These are phyloP conservation scores for Coemansia sp. DNA, from an alignment of 192 early-diverging fungal species.

Conservation along the genomic window DNA sequence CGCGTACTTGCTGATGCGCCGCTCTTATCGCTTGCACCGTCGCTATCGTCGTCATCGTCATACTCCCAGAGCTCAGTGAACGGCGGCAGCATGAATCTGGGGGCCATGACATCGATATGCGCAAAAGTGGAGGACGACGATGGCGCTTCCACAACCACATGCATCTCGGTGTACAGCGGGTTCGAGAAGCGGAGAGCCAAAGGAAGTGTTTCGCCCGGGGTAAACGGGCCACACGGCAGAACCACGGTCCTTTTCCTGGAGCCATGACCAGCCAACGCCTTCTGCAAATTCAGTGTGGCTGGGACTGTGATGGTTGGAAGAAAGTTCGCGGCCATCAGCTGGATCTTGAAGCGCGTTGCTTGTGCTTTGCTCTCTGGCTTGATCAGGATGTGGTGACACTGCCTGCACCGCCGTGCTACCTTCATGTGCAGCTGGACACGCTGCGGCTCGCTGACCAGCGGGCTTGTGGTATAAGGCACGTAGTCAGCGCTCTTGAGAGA, in stretches of 20 bases:
- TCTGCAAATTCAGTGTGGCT: conserved; percentile 11
- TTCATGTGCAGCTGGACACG: conserved; percentile 86
- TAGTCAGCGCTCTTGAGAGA: conserved; percentile 15
- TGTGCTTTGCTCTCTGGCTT: conserved; percentile 94
- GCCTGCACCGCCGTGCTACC: conserved; percentile 79
- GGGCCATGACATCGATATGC: conserved; percentile 60
- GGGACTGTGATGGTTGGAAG: conserved; percentile 72
- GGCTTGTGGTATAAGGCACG: conserved; percentile 61
- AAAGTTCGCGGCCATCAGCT: conserved; percentile 78
- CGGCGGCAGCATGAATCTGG: conserved; percentile 67
- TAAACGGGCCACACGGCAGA: conserved; percentile 33
- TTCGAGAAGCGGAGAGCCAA: conserved; percentile 76
- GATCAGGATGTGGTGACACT: conserved; percentile 85
- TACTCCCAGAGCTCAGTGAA: conserved; percentile 83
- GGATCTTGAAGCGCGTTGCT: conserved; percentile 83
- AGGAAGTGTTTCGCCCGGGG: conserved; percentile 40
- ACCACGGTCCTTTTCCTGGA: background rate
- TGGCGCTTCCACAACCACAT: conserved; percentile 59
- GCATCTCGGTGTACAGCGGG: conserved; percentile 73
- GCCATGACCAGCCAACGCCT: conserved; percentile 14
- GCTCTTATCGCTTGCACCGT: background rate
- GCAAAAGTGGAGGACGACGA: conserved; percentile 29
- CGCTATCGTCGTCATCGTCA: conserved; percentile 59
- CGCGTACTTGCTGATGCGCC: background rate
- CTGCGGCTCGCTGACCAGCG: conserved; percentile 59